Percentiles rank a stretch among this genome's conserved stretches.
Evolutionary conservation across 257 asterid species (phyloP).

Genomic region (Fraxinus anomala): DNA sequence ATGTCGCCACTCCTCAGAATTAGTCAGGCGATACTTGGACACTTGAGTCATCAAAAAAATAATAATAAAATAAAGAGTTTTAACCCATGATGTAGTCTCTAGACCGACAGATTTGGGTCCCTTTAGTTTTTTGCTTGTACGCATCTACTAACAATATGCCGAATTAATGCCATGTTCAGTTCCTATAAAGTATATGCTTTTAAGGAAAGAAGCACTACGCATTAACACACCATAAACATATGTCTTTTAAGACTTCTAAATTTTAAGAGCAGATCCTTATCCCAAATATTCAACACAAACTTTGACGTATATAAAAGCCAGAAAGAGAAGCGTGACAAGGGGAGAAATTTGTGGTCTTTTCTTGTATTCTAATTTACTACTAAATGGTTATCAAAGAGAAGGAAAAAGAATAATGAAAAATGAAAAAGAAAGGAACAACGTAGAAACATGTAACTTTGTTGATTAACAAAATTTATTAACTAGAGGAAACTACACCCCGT

Average conservation of each 20-base stretch:
- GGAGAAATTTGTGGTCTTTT: not conserved
- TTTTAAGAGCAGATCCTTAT: not conserved
- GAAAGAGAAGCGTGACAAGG: not conserved
- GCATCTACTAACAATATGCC: not conserved
- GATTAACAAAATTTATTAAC: too few species aligned
- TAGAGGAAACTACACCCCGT: too few species aligned
- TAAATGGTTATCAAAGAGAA: not conserved
- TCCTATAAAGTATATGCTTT: not conserved
- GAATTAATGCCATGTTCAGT: not conserved
- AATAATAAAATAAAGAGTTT: too few species aligned
- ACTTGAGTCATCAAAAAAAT: too few species aligned
- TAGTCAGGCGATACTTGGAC: too few species aligned
- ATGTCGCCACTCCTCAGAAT: too few species aligned
- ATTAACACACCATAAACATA: not conserved
- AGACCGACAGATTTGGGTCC: not conserved
- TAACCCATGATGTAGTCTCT: not conserved
- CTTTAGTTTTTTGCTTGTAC: not conserved
- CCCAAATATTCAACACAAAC: not conserved
- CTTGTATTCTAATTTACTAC: not conserved
- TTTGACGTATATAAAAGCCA: not conserved
- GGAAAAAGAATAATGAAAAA: not conserved
- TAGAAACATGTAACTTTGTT: too few species aligned
- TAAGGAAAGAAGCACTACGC: not conserved
- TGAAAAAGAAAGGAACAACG: not conserved
- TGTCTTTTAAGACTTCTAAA: not conserved